phyloP scores from a whole-genome alignment of 257 asterid species.

The Jacaranda copaia region DNA sequence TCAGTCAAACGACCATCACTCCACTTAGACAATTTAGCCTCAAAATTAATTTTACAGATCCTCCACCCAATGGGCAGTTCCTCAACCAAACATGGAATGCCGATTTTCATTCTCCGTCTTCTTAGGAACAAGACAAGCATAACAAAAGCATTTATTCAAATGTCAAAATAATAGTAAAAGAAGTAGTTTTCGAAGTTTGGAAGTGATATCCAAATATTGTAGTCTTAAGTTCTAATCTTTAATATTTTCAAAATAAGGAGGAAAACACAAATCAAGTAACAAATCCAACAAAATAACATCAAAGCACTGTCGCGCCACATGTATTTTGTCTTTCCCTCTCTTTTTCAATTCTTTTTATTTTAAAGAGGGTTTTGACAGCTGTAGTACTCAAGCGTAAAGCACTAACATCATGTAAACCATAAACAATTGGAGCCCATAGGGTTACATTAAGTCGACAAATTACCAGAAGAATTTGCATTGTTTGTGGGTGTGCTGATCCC shows the following conservation, averaged over 20 bases:
- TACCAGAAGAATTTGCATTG: constrained; percentile 98
- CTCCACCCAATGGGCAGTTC: no score
- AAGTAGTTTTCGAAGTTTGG: no score
- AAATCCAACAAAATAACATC: constrained; percentile 22
- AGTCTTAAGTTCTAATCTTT: no score
- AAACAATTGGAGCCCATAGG: neutral
- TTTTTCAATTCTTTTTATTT: neutral
- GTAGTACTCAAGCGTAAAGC: constrained; percentile 26
- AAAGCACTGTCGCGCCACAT: constrained; percentile 1
- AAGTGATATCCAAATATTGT: no score
- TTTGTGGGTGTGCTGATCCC: constrained; percentile 97
- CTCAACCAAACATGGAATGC: no score
- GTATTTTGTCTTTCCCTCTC: neutral
- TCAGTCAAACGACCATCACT: no score
- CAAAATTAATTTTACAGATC: no score
- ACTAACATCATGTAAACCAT: neutral
- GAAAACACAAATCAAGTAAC: constrained; percentile 5
- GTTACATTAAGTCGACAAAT: constrained; percentile 35
- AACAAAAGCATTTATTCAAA: neutral
- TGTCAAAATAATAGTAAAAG: neutral
- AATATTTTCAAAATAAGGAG: neutral
- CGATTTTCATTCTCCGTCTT: neutral
- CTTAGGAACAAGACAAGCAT: neutral
- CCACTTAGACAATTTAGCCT: no score
- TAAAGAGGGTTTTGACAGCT: neutral